Conservation (phyloP, 1,284 basidiomycete genomes). For the Sporisorium sorghi region DNA sequence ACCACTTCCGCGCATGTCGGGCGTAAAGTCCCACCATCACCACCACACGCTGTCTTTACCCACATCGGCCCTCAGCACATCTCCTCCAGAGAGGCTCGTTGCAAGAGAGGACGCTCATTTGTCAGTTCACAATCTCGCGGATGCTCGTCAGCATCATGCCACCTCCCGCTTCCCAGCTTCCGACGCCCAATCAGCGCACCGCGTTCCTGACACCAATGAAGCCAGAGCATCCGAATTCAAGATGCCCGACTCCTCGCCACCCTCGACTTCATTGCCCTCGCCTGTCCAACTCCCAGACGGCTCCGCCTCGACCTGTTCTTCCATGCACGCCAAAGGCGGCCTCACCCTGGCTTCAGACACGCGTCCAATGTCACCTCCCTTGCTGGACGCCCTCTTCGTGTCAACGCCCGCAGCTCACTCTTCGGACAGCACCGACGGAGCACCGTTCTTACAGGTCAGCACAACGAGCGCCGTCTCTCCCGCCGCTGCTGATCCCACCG, state of each 20-base stretch:
- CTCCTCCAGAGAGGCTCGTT: not conserved
- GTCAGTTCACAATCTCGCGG: not conserved
- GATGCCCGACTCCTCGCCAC: slow-evolving; percentile 8
- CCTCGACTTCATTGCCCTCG: slow-evolving; percentile 16
- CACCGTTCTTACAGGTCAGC: not conserved
- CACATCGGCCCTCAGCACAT: not conserved
- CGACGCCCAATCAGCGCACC: not conserved
- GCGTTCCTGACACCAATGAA: not conserved
- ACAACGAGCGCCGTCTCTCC: not conserved
- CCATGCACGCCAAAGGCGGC: slow-evolving; percentile 12
- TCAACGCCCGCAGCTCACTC: not conserved
- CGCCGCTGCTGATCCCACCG: not conserved
- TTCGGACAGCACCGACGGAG: not conserved
- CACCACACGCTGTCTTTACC: slow-evolving; percentile 12
- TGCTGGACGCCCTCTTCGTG: slow-evolving; percentile 1
- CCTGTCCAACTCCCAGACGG: slow-evolving; percentile 11
- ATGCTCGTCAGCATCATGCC: not conserved
- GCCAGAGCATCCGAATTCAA: not conserved
- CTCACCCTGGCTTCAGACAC: slow-evolving; percentile 14
- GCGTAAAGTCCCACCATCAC: slow-evolving; percentile 10
- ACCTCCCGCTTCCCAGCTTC: not conserved
- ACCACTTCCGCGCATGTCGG: not conserved
- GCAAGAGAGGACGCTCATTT: not conserved
- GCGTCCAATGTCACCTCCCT: not conserved
- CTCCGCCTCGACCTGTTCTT: slow-evolving; percentile 25